phyloP scores from a whole-genome alignment of 2,329 filamentous ascomycete species.

The Aureobasidium namibiae region DNA sequence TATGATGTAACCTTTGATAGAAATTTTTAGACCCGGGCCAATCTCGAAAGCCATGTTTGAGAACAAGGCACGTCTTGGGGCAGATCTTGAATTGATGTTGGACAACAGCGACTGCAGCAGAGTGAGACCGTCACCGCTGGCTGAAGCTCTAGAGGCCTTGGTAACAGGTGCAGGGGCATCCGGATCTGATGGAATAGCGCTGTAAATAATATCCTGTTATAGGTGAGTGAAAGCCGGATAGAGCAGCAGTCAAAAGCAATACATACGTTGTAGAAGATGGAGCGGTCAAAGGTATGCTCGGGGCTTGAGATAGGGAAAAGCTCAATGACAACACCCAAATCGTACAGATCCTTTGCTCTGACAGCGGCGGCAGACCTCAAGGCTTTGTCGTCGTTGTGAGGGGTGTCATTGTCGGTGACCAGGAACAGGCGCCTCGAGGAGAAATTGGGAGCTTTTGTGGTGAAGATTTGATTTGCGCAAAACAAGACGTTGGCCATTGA shows the following conservation, averaged over 20 bases:
- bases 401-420: constrained; percentile 88
- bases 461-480: constrained; percentile 93
- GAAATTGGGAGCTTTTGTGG: constrained; percentile 89
- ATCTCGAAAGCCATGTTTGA: constrained; percentile 81
- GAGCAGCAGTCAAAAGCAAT: constrained; percentile 41
- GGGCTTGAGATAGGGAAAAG: constrained; percentile 77
- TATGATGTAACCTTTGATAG: constrained; percentile 86
- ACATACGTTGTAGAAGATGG: constrained; percentile 71
- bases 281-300: constrained; percentile 66
- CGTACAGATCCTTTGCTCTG: constrained; percentile 88
- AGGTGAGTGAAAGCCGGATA: background rate
- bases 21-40: constrained; percentile 74
- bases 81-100: constrained; percentile 84
- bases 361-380: constrained; percentile 70
- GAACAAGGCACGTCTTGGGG: constrained; percentile 77
- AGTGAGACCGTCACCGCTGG: constrained; percentile 65
- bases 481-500: constrained; percentile 87
- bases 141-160: constrained; percentile 51
- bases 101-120: constrained; percentile 73
- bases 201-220: constrained; percentile 78
- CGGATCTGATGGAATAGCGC: constrained; percentile 59
- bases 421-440: constrained; percentile 88
- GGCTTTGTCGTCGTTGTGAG: constrained; percentile 64
- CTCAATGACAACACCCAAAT: constrained; percentile 84
- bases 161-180: constrained; percentile 52